Conservation (phyloP, 306 rosid species). For the Mimosa bimucronata region DNA sequence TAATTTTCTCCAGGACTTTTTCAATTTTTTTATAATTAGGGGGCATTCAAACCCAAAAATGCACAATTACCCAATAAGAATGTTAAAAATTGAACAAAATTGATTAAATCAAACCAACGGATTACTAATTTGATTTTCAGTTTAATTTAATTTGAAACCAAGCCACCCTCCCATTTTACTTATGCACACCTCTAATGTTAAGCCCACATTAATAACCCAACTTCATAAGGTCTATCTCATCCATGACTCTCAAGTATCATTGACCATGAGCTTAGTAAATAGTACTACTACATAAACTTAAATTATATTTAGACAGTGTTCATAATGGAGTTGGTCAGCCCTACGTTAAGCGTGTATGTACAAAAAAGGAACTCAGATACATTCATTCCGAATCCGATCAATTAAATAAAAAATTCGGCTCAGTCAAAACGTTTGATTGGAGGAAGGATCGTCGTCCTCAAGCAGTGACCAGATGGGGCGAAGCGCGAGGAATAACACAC, state of each 20-base stretch:
- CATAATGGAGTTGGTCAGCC: slow-evolving; percentile 8
- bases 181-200: background rate
- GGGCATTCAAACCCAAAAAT: too few species aligned
- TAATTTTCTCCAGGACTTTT: background rate
- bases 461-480: slow-evolving; percentile 68
- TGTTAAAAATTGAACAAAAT: background rate
- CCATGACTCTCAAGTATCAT: background rate
- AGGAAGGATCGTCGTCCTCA: slow-evolving; percentile 42
- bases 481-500: slow-evolving; percentile 77
- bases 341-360: slow-evolving; percentile 22
- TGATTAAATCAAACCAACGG: background rate
- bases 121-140: background rate
- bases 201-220: background rate
- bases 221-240: too few species aligned
- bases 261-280: background rate
- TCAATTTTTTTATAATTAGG: too few species aligned
- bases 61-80: too few species aligned
- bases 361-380: slow-evolving; percentile 40
- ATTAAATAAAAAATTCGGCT: slow-evolving; percentile 32
- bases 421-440: slow-evolving; percentile 17
- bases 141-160: background rate
- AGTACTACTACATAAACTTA: background rate
- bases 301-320: background rate
- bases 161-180: background rate
- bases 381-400: slow-evolving; percentile 43